Conservation (phyloP, 116 monocot genomes). For the Phalaenopsis hybrid region DNA sequence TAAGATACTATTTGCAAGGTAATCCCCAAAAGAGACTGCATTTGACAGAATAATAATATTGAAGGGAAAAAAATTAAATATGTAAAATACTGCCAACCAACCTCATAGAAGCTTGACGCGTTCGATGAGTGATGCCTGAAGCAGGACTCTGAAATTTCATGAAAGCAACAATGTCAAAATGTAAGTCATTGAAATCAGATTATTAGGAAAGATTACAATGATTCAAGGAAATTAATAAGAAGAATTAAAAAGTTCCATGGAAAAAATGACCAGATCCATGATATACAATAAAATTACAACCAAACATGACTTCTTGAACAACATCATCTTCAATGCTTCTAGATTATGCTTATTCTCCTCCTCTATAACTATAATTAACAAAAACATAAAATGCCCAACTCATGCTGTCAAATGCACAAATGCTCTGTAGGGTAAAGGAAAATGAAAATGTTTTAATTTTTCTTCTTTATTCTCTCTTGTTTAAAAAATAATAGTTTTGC, state of each 20-base stretch:
- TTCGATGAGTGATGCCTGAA: slow-evolving; percentile 14
- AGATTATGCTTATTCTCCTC: background rate
- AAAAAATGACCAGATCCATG: background rate
- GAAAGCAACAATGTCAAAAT: slow-evolving; percentile 5
- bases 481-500: no score
- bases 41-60: background rate
- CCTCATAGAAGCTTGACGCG: slow-evolving; percentile 29
- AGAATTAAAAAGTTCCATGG: background rate
- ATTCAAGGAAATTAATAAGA: background rate
- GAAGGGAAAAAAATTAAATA: background rate
- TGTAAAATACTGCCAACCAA: slow-evolving; percentile 15
- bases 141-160: slow-evolving; percentile 28
- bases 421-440: background rate
- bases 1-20: background rate
- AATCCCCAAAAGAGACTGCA: background rate
- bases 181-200: background rate
- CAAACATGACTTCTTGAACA: background rate
- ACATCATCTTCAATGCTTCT: background rate
- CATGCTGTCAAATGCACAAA: background rate
- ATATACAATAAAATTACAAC: background rate
- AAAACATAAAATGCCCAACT: background rate
- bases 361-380: background rate
- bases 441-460: background rate
- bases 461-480: background rate
- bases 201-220: slow-evolving; percentile 1